These are phyloP conservation scores for Leavenworthia alabamica DNA, from an alignment of 345 rosid genomes.

Conservation along the genomic window DNA sequence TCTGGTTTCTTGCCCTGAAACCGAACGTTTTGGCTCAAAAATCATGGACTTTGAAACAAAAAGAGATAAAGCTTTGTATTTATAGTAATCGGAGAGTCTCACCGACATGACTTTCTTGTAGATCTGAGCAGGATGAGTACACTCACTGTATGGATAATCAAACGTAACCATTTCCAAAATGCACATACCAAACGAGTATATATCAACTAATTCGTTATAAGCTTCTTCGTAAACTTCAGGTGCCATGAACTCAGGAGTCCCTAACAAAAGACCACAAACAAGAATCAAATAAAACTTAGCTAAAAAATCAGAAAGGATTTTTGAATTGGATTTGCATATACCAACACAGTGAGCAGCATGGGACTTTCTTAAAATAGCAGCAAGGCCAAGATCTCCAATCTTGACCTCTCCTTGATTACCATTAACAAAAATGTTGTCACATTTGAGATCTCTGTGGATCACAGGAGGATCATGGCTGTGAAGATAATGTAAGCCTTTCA, in stretches of 20 bases:
- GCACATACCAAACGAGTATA: slow-evolving; percentile 98
- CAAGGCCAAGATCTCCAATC: slow-evolving; percentile 76
- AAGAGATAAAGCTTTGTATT: slow-evolving; percentile 7
- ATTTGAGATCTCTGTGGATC: slow-evolving; percentile 88
- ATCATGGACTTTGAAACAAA: background rate
- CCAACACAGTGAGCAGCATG: slow-evolving; percentile 37
- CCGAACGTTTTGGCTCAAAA: slow-evolving; percentile 18
- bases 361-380: slow-evolving; percentile 34
- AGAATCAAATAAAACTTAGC: background rate
- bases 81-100: slow-evolving; percentile 31
- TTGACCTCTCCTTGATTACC: slow-evolving; percentile 94
- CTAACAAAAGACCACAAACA: slow-evolving; percentile 34
- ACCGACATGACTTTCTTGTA: slow-evolving; percentile 98
- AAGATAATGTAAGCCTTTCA: slow-evolving; percentile 70
- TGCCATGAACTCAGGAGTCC: slow-evolving; percentile 99
- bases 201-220: slow-evolving; percentile 91
- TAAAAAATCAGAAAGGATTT: background rate
- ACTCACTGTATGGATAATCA: slow-evolving; percentile 95
- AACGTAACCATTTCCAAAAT: slow-evolving; percentile 94
- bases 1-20: slow-evolving; percentile 92
- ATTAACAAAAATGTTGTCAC: slow-evolving; percentile 82
- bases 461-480: slow-evolving; percentile 84
- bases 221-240: slow-evolving; percentile 98
- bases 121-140: slow-evolving; percentile 92
- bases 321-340: background rate